Evolutionary conservation across 257 asterid species (phyloP).

Genomic region (Solanum bulbocastanum): DNA sequence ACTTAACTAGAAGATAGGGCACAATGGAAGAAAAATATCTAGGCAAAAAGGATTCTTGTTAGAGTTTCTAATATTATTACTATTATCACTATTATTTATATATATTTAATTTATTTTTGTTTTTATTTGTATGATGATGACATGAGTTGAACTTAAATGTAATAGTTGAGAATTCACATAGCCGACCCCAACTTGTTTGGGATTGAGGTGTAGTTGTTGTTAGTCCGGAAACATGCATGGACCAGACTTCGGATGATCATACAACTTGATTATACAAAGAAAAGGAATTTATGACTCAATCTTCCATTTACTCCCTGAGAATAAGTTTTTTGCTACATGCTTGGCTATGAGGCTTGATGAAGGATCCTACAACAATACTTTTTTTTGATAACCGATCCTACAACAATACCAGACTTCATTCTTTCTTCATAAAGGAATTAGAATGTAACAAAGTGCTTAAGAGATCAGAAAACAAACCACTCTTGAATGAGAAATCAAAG

Average conservation of each 20-base stretch:
- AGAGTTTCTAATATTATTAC: not conserved
- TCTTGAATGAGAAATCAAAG: not conserved
- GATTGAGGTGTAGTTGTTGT: not conserved
- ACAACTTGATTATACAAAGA: not conserved
- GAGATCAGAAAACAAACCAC: not conserved
- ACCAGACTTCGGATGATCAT: not conserved
- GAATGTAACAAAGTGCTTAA: not conserved
- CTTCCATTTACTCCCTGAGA: not conserved
- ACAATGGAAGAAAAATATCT: not conserved
- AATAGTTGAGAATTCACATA: not conserved
- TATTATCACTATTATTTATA: not conserved
- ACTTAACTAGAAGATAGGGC: not conserved
- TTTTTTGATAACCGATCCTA: not conserved
- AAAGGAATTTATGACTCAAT: not conserved
- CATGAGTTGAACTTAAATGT: not conserved
- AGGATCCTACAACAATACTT: not conserved
- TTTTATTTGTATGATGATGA: not conserved
- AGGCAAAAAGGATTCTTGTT: not conserved
- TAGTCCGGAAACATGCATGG: not conserved
- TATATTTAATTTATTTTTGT: not conserved
- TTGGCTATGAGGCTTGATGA: not conserved
- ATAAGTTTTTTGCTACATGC: not conserved
- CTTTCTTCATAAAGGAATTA: not conserved
- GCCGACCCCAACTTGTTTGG: not conserved
- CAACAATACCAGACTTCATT: not conserved